Conservation (phyloP, 2,329 filamentous ascomycete genomes). For the Epichloe sibirici region DNA sequence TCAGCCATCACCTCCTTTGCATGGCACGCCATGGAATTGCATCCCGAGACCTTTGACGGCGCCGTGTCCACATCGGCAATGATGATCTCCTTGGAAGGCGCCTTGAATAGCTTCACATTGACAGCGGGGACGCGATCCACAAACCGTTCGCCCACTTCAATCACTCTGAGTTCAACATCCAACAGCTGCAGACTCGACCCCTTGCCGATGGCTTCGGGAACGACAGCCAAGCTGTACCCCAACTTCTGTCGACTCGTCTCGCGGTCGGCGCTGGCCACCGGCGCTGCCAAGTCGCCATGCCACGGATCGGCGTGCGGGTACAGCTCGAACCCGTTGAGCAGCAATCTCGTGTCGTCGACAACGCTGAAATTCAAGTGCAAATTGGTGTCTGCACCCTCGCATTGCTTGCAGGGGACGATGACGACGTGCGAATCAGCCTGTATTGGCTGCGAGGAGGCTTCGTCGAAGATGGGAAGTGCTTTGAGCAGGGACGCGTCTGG, state of each 20-base stretch:
- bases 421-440: slow-evolving; percentile 26
- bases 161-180: slow-evolving; percentile 43
- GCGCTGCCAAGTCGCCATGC: slow-evolving; percentile 30
- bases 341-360: slow-evolving; percentile 34
- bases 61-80: slow-evolving; percentile 36
- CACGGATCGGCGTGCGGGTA: slow-evolving; percentile 41
- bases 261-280: slow-evolving; percentile 29
- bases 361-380: slow-evolving; percentile 44
- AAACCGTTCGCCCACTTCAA: slow-evolving; percentile 45
- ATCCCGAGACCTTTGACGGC: slow-evolving; percentile 18
- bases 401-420: slow-evolving; percentile 41
- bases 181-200: slow-evolving; percentile 40
- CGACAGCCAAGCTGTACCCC: slow-evolving; percentile 36
- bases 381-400: slow-evolving; percentile 32
- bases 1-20: slow-evolving; percentile 25
- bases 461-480: slow-evolving; percentile 22
- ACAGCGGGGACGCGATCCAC: slow-evolving; percentile 42
- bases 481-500: slow-evolving; percentile 31
- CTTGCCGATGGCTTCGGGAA: slow-evolving; percentile 33
- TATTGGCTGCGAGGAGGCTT: slow-evolving; percentile 25
- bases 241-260: slow-evolving; percentile 27
- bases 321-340: slow-evolving; percentile 48
- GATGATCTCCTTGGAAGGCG: slow-evolving; percentile 39
- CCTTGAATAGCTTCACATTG: slow-evolving; percentile 50
- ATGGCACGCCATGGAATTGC: slow-evolving; percentile 39